Evolutionary conservation across 805 yeast genomes (phyloP).

Genomic region (Yarrowia divulgata): DNA sequence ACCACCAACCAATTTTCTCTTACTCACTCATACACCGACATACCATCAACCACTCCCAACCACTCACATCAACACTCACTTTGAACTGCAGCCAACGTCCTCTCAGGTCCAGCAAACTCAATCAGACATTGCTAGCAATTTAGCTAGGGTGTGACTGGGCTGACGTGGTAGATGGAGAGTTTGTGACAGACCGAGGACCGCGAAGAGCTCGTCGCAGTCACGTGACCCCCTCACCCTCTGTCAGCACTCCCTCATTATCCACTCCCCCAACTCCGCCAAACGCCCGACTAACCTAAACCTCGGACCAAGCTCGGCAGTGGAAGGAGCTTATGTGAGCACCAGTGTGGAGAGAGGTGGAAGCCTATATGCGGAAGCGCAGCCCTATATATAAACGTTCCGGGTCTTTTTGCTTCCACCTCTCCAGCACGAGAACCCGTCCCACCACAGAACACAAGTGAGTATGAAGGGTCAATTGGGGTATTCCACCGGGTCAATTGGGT

Average conservation of each 20-base stretch:
- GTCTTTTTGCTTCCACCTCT: conserved; percentile 2
- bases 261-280: neutral
- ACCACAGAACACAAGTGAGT: conserved; percentile 21
- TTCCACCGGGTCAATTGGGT: too few relatives aligned
- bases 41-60: neutral
- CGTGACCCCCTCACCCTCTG: neutral
- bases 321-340: conserved; percentile 22
- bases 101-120: conserved; percentile 7
- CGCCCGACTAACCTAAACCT: conserved; percentile 25
- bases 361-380: neutral
- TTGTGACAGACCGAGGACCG: too few relatives aligned
- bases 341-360: conserved; percentile 23
- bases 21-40: neutral
- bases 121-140: conserved; percentile 11
- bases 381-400: conserved; percentile 24
- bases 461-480: conserved; percentile 2
- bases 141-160: too few relatives aligned
- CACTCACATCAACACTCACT: neutral
- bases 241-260: neutral
- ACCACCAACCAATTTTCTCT: neutral
- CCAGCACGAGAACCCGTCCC: conserved; percentile 21
- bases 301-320: conserved; percentile 36
- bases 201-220: neutral
- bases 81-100: neutral
- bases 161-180: too few relatives aligned